Conservation (phyloP, 2,329 filamentous ascomycete species). For the Colletotrichum coccodes region DNA sequence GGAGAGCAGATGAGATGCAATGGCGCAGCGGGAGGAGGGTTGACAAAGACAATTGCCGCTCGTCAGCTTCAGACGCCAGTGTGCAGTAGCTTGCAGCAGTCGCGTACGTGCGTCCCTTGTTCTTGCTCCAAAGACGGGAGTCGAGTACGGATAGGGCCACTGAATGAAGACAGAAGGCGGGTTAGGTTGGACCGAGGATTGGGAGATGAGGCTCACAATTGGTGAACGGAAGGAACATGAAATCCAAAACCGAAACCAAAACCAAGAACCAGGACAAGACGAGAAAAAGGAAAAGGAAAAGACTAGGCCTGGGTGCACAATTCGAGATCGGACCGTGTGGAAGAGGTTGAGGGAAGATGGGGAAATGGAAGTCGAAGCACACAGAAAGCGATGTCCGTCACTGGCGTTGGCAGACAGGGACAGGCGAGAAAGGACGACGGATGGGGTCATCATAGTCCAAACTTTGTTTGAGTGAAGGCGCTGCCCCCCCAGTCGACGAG, state of each 20-base stretch:
- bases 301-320: background rate
- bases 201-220: background rate
- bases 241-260: too few species aligned
- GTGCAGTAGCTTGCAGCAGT: conserved; percentile 4
- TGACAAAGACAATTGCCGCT: background rate
- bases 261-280: too few species aligned
- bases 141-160: too few species aligned
- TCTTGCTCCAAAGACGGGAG: background rate
- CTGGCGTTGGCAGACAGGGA: background rate
- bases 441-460: conserved; percentile 34
- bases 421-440: background rate
- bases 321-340: background rate
- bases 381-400: too few species aligned
- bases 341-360: background rate
- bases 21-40: background rate
- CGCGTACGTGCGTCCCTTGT: background rate
- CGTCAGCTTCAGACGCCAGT: conserved; percentile 9
- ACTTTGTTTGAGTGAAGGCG: conserved; percentile 31
- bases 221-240: too few species aligned
- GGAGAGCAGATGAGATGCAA: conserved; percentile 5
- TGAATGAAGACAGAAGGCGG: background rate
- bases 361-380: background rate
- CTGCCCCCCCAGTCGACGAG: conserved; percentile 6
- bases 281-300: background rate
- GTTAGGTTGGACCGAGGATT: background rate